Conservation (phyloP, 129 eudicot species). For the Sambucus nigra region DNA sequence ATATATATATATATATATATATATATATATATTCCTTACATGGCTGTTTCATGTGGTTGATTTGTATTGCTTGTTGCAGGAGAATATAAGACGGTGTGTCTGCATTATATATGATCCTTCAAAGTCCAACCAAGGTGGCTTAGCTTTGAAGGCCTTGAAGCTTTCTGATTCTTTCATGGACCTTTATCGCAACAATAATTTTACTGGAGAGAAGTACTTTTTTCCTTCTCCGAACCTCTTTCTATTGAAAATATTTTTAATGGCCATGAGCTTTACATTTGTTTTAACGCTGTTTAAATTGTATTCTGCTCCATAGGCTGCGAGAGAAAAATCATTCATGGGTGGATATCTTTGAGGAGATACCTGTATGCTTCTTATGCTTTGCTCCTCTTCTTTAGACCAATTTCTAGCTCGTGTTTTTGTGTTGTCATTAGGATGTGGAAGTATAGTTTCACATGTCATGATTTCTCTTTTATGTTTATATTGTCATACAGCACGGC, state of each 20-base stretch:
- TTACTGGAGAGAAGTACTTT: conserved; percentile 89
- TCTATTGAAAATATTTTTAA: background rate
- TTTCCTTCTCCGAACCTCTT: background rate
- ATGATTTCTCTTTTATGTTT: too few relatives aligned
- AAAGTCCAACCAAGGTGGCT: conserved; percentile 87
- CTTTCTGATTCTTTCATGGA: conserved; percentile 99
- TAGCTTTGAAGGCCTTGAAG: conserved; percentile 93
- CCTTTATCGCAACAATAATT: conserved; percentile 71
- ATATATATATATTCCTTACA: background rate
- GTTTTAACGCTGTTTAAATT: conserved; percentile 6
- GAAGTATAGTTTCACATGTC: too few relatives aligned
- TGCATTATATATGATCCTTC: conserved; percentile 99
- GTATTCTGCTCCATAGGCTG: conserved; percentile 43
- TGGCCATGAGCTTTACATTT: background rate
- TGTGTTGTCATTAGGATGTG: background rate
- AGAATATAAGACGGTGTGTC: conserved; percentile 90
- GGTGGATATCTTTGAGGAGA: conserved; percentile 99
- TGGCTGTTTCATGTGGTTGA: background rate
- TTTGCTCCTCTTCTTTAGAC: background rate
- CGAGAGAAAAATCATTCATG: conserved; percentile 95
- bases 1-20: background rate
- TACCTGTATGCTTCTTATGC: conserved; percentile 63
- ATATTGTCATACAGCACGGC: background rate
- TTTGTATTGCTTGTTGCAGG: conserved; percentile 41
- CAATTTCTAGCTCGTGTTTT: background rate